These are phyloP conservation scores for Trichoderma sp. DNA, from an alignment of 2,329 filamentous ascomycete species.

Conservation along the genomic window DNA sequence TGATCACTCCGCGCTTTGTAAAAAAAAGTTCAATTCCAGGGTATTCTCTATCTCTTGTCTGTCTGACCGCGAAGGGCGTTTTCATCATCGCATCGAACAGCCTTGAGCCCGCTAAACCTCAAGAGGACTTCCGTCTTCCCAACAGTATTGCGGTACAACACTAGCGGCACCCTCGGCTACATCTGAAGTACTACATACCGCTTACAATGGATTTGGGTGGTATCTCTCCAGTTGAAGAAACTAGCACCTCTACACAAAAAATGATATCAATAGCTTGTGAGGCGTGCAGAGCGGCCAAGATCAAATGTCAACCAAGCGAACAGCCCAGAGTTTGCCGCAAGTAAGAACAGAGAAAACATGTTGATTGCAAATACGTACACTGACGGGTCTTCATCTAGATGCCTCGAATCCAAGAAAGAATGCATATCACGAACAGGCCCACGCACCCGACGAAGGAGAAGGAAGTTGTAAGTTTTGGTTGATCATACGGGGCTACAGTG, in stretches of 20 bases:
- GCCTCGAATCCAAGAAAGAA: slow-evolving; percentile 56
- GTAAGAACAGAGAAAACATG: slow-evolving; percentile 39
- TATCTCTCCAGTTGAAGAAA: background rate
- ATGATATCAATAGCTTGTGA: slow-evolving; percentile 54
- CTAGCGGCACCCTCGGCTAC: background rate
- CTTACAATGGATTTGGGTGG: background rate
- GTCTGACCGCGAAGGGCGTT: background rate
- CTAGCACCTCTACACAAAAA: slow-evolving; percentile 21
- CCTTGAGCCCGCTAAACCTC: background rate
- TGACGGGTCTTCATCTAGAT: slow-evolving; percentile 43
- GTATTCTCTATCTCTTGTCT: too few relatives aligned
- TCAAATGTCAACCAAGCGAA: slow-evolving; percentile 55
- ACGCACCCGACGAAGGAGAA: slow-evolving; percentile 36
- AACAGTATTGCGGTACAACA: background rate
- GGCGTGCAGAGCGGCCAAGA: slow-evolving; percentile 57
- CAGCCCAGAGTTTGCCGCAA: slow-evolving; percentile 56
- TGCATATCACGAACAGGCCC: slow-evolving; percentile 49
- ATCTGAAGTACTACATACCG: background rate
- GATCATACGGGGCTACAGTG: background rate
- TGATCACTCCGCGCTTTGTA: too few relatives aligned
- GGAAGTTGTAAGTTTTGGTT: slow-evolving; percentile 35
- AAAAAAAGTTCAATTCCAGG: too few relatives aligned
- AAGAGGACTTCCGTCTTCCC: background rate
- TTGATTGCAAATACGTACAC: background rate
- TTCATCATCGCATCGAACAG: background rate